Conservation (phyloP, 345 rosid species). For the Cochlearia excelsa region DNA sequence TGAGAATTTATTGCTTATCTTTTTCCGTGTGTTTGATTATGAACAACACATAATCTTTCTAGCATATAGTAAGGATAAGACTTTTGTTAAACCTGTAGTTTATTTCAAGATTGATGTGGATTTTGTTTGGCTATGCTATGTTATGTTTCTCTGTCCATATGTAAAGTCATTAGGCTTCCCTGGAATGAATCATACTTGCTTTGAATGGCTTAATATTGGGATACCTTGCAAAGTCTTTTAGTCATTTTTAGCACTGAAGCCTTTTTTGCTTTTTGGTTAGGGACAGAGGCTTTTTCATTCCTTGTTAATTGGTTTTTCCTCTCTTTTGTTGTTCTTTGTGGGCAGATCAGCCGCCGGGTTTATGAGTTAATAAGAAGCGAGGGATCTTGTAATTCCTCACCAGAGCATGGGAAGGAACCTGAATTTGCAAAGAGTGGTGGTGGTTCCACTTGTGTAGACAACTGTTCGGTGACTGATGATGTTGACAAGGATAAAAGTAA, state of each 20-base stretch:
- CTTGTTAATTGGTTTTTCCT: neutral
- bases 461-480: constrained; percentile 35
- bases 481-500: constrained; percentile 42
- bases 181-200: neutral
- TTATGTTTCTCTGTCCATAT: neutral
- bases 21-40: neutral
- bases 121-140: neutral
- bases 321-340: constrained; percentile 8
- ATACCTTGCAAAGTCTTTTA: neutral
- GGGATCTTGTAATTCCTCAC: constrained; percentile 40
- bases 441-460: constrained; percentile 30
- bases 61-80: neutral
- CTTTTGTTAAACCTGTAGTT: neutral
- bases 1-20: neutral
- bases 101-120: neutral
- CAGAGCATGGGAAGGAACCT: constrained; percentile 42
- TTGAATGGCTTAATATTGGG: neutral
- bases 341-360: constrained; percentile 84
- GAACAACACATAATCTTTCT: neutral
- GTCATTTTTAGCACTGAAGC: neutral
- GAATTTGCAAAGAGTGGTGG: constrained; percentile 37
- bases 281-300: neutral
- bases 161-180: too few species aligned
- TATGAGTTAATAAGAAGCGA: constrained; percentile 68
- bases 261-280: constrained; percentile 1